Base-by-base conservation (phyloP, 1,284 basidiomycete species). In the Ceratobasidium theobromae region DNA sequence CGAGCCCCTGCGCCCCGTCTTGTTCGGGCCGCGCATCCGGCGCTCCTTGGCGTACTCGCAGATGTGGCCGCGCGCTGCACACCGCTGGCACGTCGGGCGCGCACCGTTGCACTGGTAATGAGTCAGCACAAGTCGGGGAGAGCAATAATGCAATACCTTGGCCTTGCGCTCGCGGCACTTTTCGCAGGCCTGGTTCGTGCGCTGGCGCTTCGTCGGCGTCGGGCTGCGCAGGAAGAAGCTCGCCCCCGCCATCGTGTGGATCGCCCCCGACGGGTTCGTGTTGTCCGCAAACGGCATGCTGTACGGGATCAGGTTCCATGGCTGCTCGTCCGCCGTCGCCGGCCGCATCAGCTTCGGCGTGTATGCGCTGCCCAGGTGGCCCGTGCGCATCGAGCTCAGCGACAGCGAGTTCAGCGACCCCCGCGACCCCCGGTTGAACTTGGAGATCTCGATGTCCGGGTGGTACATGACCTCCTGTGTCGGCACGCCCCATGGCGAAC, bases 141-240 rank as follows among this genome's bases (percentile, higher is more conserved):
- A 49, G 38, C 2, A 53, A 28, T 18, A 18, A 21, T 14, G 35
- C 16, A 9, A 68, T 68, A 83, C 84, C 77, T 84, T 84, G 11
- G 82, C 82, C 75, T 86, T 86, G 27, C 83, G 77, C 65, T 81
- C 80, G 18, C 84, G 75, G 71, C 84, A 85, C 71, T 82, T 83
- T 66, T 83, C 80, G 71, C 84, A 85, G 11, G 84, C 84, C 66
- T 83, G 81, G 1, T 78, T 75, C 6, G 81, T 84, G 33, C 84
- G 78, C 71, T 81, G 80, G 41, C 81, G 77, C 53, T 74, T 72
- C 38, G 75, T 65, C n/a, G 69, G 70, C 23, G 65, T 71, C 2
- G 71, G 66, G 23, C 72, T 52, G 71, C 69, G 69, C 35, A 69
- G 60, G 60, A 72, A 69, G n/a, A 70, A 57, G 23, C 49, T 35